phyloP scores from a whole-genome alignment of 208 protist species.

The Crithidia acanthocephali region DNA sequence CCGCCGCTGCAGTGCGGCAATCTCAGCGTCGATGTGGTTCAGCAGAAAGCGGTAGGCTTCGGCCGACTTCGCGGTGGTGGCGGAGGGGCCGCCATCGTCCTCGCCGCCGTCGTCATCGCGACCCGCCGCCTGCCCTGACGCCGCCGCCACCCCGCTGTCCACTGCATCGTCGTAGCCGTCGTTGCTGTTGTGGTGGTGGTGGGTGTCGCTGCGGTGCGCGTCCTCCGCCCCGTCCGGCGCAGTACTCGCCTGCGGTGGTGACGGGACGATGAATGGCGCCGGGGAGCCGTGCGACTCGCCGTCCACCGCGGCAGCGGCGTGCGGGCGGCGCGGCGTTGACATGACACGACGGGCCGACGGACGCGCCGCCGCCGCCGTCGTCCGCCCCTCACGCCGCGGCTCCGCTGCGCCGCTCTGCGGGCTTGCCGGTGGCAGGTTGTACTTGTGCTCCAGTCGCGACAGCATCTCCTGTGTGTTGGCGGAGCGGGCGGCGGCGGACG shows the following conservation, averaged over 20 bases:
- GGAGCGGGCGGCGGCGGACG: neutral
- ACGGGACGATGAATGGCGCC: too few relatives aligned
- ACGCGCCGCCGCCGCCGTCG: neutral
- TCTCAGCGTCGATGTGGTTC: conserved; percentile 83
- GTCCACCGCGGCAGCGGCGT: neutral
- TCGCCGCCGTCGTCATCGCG: neutral
- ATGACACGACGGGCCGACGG: conserved; percentile 23
- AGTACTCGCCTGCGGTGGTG: too few relatives aligned
- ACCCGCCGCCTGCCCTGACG: neutral
- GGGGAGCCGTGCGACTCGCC: conserved; percentile 3
- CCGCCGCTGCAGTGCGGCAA: conserved; percentile 65
- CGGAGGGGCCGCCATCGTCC: neutral
- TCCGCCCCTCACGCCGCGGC: neutral
- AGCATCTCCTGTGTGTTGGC: conserved; percentile 9
- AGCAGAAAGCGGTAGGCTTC: conserved; percentile 82
- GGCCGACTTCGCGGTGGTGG: conserved; percentile 32
- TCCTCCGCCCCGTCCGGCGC: too few relatives aligned
- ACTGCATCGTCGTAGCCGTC: neutral
- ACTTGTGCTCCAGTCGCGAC: conserved; percentile 9
- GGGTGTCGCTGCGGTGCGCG: too few relatives aligned
- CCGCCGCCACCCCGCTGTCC: neutral
- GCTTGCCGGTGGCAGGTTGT: conserved; percentile 6
- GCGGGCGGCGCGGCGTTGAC: conserved; percentile 18
- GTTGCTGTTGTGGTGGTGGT: too few relatives aligned
- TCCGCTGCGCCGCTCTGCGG: neutral